Percentiles rank a stretch among this genome's conserved stretches.
Evolutionary conservation across 1,284 basidiomycete species (phyloP).

Genomic region (Leccinum fallax): DNA sequence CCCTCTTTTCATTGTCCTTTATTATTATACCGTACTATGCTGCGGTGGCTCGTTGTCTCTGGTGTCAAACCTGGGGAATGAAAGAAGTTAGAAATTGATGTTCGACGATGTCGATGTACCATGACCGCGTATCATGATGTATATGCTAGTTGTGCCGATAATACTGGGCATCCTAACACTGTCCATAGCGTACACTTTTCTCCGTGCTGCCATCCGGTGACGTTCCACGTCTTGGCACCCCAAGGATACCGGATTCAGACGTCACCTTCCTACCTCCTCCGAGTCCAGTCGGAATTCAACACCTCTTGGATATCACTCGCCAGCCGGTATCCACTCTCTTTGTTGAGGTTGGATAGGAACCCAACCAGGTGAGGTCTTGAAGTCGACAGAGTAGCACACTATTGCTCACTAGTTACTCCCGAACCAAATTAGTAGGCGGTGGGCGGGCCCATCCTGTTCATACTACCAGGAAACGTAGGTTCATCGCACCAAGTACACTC

Average conservation of each 20-base stretch:
- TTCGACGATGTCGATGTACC: not conserved
- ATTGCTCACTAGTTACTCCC: constrained; percentile 8
- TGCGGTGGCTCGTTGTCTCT: constrained; percentile 35
- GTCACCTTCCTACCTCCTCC: constrained; percentile 83
- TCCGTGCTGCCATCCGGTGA: constrained; percentile 37
- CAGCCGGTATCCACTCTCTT: constrained; percentile 78
- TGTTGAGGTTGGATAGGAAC: constrained; percentile 90
- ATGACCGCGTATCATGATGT: constrained; percentile 13
- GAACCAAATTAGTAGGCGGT: constrained; percentile 11
- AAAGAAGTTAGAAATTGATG: constrained; percentile 30
- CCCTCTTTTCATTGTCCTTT: constrained; percentile 32
- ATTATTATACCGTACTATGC: constrained; percentile 37
- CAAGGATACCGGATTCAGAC: constrained; percentile 44
- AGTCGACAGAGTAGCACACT: not conserved
- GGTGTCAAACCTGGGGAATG: constrained; percentile 33
- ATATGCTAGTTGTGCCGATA: constrained; percentile 1
- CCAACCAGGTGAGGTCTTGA: constrained; percentile 51
- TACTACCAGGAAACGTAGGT: constrained; percentile 57
- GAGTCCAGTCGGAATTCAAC: constrained; percentile 60
- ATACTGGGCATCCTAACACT: constrained; percentile 32
- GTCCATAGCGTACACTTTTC: constrained; percentile 37
- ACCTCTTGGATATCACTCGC: constrained; percentile 69
- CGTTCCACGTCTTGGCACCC: too few relatives aligned
- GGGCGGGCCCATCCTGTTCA: constrained; percentile 87
- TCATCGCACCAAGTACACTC: constrained; percentile 94